A percentile compares a stretch with the other conserved stretches of the same genome.
Evolutionary conservation across 345 rosid species (phyloP).

Genomic region (Diplotaxis tenuifolia): DNA sequence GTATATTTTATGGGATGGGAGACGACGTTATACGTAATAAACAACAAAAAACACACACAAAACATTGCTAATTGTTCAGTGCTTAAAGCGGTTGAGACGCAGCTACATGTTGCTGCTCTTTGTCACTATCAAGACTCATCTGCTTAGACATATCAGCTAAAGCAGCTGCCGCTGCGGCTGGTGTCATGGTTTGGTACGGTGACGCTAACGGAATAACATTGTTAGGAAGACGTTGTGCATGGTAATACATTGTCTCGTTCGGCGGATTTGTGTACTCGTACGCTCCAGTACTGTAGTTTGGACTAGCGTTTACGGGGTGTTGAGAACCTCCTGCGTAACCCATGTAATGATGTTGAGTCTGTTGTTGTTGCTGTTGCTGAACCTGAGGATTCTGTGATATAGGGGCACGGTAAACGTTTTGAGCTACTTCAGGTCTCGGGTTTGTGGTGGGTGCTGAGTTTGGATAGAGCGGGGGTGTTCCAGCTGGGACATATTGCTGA

Average conservation of each 20-base stretch:
- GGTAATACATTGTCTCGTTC: slow-evolving; percentile 57
- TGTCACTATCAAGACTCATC: slow-evolving; percentile 24
- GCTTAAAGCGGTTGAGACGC: not conserved
- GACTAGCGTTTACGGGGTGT: not conserved
- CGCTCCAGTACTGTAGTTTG: not conserved
- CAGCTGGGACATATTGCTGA: slow-evolving; percentile 30
- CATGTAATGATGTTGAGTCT: not conserved
- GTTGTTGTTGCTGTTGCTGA: not conserved
- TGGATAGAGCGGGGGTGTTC: slow-evolving; percentile 47
- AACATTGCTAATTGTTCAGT: not conserved
- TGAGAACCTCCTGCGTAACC: not conserved
- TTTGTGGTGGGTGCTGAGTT: slow-evolving; percentile 37
- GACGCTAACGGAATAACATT: slow-evolving; percentile 6
- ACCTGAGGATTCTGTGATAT: not conserved
- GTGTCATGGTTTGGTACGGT: slow-evolving; percentile 57
- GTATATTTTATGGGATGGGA: not conserved
- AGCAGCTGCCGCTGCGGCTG: slow-evolving; percentile 53
- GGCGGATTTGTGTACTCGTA: slow-evolving; percentile 11
- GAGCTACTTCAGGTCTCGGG: not conserved
- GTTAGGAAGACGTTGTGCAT: slow-evolving; percentile 41
- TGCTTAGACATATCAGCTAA: slow-evolving; percentile 55
- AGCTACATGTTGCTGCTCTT: not conserved
- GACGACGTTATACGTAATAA: not conserved
- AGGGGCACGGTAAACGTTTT: not conserved
- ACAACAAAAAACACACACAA: not conserved